Evolutionary conservation across 2,329 filamentous ascomycete species (phyloP).

Genomic region (Ophiocordyceps camponoti-floridani): DNA sequence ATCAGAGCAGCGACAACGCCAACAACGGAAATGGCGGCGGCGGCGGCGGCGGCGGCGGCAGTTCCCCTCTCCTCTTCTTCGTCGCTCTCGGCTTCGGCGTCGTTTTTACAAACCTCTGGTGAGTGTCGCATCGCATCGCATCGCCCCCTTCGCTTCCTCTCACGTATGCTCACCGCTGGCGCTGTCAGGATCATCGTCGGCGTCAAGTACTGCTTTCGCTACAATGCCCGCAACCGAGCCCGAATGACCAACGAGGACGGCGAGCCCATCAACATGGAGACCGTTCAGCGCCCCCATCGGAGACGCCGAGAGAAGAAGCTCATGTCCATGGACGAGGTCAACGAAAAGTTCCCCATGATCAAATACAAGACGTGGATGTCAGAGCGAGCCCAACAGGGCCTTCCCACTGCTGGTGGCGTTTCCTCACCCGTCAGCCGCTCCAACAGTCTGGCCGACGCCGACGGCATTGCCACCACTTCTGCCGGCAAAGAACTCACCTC

Average conservation of each 20-base stretch:
- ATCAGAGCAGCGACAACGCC: slow-evolving; percentile 6
- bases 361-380: slow-evolving; percentile 96
- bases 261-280: slow-evolving; percentile 74
- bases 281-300: slow-evolving; percentile 71
- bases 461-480: slow-evolving; percentile 31
- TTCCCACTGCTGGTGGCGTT: slow-evolving; percentile 73
- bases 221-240: slow-evolving; percentile 83
- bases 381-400: slow-evolving; percentile 61
- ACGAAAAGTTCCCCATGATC: slow-evolving; percentile 84
- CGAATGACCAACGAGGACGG: slow-evolving; percentile 62
- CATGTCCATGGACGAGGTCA: slow-evolving; percentile 98
- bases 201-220: slow-evolving; percentile 97
- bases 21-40: slow-evolving; percentile 3
- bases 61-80: slow-evolving; percentile 50
- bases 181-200: slow-evolving; percentile 88
- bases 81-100: slow-evolving; percentile 93
- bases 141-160: background rate
- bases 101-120: slow-evolving; percentile 98
- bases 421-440: slow-evolving; percentile 55
- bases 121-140: slow-evolving; percentile 17
- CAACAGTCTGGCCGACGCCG: slow-evolving; percentile 51
- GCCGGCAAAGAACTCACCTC: slow-evolving; percentile 26
- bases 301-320: slow-evolving; percentile 90
- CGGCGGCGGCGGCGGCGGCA: slow-evolving; percentile 11
- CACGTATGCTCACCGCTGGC: background rate